phyloP scores from a whole-genome alignment of 2,329 filamentous ascomycete species.

The Aspergillus sp. region DNA sequence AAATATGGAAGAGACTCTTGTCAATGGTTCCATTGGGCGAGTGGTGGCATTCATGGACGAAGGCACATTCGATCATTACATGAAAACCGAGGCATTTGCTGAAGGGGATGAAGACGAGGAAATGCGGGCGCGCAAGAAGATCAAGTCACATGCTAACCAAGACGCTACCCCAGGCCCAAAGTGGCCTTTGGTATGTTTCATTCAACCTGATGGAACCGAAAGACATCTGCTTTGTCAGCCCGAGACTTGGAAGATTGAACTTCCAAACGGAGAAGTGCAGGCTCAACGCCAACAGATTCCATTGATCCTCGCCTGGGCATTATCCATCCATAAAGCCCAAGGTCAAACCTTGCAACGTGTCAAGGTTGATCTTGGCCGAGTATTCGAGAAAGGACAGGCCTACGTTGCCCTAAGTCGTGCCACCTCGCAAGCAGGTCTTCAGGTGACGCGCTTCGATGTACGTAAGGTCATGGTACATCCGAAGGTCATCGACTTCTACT shows the following conservation, averaged over 20 bases:
- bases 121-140: slow-evolving; percentile 47
- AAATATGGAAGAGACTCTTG: slow-evolving; percentile 87
- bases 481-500: slow-evolving; percentile 77
- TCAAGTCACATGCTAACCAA: slow-evolving; percentile 47
- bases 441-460: slow-evolving; percentile 83
- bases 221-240: slow-evolving; percentile 73
- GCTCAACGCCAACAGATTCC: slow-evolving; percentile 77
- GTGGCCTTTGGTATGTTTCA: slow-evolving; percentile 81
- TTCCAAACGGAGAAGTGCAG: slow-evolving; percentile 91
- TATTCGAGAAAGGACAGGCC: slow-evolving; percentile 96
- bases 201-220: slow-evolving; percentile 67
- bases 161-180: slow-evolving; percentile 48
- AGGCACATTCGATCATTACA: slow-evolving; percentile 53
- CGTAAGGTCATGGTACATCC: slow-evolving; percentile 91
- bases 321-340: slow-evolving; percentile 97
- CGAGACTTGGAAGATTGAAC: slow-evolving; percentile 92
- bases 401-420: slow-evolving; percentile 95
- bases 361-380: slow-evolving; percentile 83
- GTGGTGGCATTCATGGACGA: slow-evolving; percentile 75
- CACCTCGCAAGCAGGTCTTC: slow-evolving; percentile 75
- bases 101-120: slow-evolving; percentile 43
- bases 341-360: slow-evolving; percentile 90
- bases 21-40: slow-evolving; percentile 89
- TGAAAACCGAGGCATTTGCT: slow-evolving; percentile 52
- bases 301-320: slow-evolving; percentile 89